phyloP scores from a whole-genome alignment of 139 green algal genomes.

The Monoraphidium neglectum region DNA sequence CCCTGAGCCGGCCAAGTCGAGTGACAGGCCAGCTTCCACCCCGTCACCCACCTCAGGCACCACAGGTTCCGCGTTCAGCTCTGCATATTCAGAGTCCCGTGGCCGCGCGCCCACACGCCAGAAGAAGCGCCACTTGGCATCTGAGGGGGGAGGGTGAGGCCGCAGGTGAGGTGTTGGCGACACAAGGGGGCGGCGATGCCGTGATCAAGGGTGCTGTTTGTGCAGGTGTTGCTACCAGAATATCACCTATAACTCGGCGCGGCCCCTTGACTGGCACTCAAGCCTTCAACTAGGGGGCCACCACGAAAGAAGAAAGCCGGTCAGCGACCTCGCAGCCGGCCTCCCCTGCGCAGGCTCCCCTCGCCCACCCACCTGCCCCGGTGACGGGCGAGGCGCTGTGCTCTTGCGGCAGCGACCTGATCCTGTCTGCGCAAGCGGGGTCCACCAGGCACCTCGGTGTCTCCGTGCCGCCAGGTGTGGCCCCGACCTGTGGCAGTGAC shows the following conservation, averaged over 20 bases:
- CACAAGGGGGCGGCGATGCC: neutral
- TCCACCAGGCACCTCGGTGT: constrained; percentile 64
- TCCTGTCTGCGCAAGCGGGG: constrained; percentile 9
- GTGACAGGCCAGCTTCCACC: neutral
- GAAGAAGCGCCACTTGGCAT: constrained; percentile 92
- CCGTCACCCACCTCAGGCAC: constrained; percentile 43
- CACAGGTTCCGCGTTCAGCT: constrained; percentile 88
- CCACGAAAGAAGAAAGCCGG: too few species aligned
- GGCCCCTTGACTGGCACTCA: constrained; percentile 3
- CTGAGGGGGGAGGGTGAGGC: neutral
- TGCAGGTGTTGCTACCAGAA: neutral
- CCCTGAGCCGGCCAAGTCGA: neutral
- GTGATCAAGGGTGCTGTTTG: neutral
- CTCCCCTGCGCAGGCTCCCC: too few species aligned
- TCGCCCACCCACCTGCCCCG: constrained; percentile 33
- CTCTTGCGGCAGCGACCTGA: constrained; percentile 36
- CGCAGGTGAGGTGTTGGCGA: neutral
- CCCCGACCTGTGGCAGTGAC: constrained; percentile 69
- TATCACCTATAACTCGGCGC: neutral
- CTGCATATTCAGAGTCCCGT: constrained; percentile 53
- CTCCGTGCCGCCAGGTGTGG: constrained; percentile 85
- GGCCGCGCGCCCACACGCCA: constrained; percentile 78
- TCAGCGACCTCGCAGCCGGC: too few species aligned
- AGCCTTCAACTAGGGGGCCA: too few species aligned
- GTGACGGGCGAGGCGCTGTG: constrained; percentile 49